phyloP scores from a whole-genome alignment of 2,329 filamentous ascomycete species.

The Clonostachys sp. region DNA sequence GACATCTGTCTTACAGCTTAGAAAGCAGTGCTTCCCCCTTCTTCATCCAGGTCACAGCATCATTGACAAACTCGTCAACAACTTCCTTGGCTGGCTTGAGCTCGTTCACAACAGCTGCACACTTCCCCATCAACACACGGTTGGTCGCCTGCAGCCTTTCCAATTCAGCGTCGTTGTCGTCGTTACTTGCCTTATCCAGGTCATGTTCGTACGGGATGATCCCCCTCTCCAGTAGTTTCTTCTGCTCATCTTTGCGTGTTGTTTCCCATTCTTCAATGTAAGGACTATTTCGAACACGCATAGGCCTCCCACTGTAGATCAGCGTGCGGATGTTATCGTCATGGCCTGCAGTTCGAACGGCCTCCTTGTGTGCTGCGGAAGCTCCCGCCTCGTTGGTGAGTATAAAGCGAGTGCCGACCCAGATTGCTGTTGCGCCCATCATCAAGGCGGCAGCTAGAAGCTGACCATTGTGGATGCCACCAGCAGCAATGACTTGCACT shows the following conservation, averaged over 20 bases:
- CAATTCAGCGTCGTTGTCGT: no score
- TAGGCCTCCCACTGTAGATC: conserved; percentile 74
- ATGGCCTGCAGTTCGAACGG: conserved; percentile 71
- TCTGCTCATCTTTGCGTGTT: conserved; percentile 63
- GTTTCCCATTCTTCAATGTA: conserved; percentile 81
- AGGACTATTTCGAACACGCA: conserved; percentile 76
- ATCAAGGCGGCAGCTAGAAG: conserved; percentile 76
- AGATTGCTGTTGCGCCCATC: conserved; percentile 82
- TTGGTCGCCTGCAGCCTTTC: no score
- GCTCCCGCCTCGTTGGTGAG: conserved; percentile 77
- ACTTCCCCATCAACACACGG: no score
- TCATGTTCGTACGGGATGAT: conserved; percentile 79
- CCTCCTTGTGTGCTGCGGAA: conserved; percentile 75
- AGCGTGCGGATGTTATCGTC: conserved; percentile 78
- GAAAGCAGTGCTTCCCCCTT: no score
- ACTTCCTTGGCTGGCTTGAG: no score
- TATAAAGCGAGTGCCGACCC: conserved; percentile 92
- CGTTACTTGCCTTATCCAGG: conserved; percentile 27
- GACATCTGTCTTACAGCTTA: no score
- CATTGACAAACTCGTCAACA: no score
- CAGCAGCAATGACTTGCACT: conserved; percentile 84
- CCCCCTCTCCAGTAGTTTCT: conserved; percentile 68
- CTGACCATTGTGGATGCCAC: conserved; percentile 78
- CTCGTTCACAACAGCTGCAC: no score
- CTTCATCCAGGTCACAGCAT: no score